Evolutionary conservation across 1,284 basidiomycete species (phyloP).

Genomic region (Pseudozyma thailandica): DNA sequence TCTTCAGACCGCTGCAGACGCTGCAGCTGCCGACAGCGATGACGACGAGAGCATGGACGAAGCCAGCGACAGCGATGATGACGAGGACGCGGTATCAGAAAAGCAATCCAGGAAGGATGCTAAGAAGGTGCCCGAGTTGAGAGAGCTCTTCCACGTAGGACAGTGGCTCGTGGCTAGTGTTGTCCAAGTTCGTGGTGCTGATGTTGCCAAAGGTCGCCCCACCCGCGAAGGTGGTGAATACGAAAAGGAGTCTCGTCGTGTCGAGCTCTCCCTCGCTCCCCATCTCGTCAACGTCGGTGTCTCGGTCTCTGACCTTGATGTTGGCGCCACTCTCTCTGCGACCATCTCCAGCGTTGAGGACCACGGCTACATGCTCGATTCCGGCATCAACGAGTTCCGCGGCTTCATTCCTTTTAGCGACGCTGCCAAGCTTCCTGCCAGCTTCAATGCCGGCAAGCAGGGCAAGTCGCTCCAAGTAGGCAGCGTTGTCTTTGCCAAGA

Average conservation of each 20-base stretch:
- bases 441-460: conserved; percentile 42
- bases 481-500: conserved; percentile 63
- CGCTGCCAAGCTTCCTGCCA: conserved; percentile 45
- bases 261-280: conserved; percentile 89
- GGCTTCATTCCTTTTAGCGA: conserved; percentile 65
- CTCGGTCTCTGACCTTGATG: conserved; percentile 79
- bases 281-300: conserved; percentile 86
- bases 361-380: conserved; percentile 89
- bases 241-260: conserved; percentile 67
- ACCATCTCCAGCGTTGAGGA: conserved; percentile 82
- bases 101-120: conserved; percentile 16
- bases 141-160: conserved; percentile 81
- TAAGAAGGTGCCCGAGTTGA: conserved; percentile 58
- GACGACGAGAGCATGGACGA: conserved; percentile 63
- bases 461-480: conserved; percentile 64
- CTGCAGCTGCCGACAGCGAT: conserved; percentile 72
- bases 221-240: conserved; percentile 66
- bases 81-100: conserved; percentile 49
- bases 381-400: conserved; percentile 72
- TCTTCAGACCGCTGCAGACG: conserved; percentile 70
- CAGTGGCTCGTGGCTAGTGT: conserved; percentile 88
- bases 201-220: conserved; percentile 75
- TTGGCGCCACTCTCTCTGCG: conserved; percentile 56
- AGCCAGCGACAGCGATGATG: conserved; percentile 68
- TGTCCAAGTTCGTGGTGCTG: conserved; percentile 73